These are phyloP conservation scores for Pythium aphanidermatum DNA, from an alignment of 352 stramenopile species.

Conservation along the genomic window DNA sequence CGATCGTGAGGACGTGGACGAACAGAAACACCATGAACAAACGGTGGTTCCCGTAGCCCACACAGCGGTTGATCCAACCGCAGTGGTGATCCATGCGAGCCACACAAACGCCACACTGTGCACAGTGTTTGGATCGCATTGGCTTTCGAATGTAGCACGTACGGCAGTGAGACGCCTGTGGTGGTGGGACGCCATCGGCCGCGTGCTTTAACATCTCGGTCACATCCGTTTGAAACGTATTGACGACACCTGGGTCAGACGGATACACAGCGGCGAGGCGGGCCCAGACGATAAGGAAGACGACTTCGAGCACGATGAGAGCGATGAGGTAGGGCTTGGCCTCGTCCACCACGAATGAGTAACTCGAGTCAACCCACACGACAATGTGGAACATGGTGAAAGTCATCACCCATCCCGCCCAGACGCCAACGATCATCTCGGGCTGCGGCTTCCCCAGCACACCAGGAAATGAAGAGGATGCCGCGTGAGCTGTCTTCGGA, in stretches of 20 bases:
- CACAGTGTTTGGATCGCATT: constrained; percentile 78
- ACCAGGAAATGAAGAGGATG: constrained; percentile 7
- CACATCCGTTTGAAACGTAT: constrained; percentile 47
- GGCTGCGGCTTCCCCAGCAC: constrained; percentile 40
- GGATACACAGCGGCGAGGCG: constrained; percentile 48
- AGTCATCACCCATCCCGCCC: constrained; percentile 61
- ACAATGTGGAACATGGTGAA: constrained; percentile 67
- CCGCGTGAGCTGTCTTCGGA: constrained; percentile 1
- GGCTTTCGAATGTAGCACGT: constrained; percentile 69
- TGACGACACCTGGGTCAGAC: constrained; percentile 48
- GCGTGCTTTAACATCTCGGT: constrained; percentile 43
- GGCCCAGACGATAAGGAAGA: constrained; percentile 47
- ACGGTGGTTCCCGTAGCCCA: constrained; percentile 76
- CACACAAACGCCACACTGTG: constrained; percentile 69
- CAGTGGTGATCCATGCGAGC: constrained; percentile 86
- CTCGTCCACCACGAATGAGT: constrained; percentile 29
- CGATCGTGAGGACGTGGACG: constrained; percentile 48
- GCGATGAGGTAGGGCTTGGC: constrained; percentile 34
- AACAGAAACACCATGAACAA: constrained; percentile 74
- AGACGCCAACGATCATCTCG: constrained; percentile 73
- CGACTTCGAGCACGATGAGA: constrained; percentile 29
- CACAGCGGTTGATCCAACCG: constrained; percentile 80
- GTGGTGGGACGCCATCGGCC: constrained; percentile 30
- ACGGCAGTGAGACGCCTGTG: constrained; percentile 47
- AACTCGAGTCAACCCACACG: constrained; percentile 43